Evolutionary conservation across 2,329 filamentous ascomycete genomes (phyloP).

Genomic region (Emmonsiellopsis sp.): DNA sequence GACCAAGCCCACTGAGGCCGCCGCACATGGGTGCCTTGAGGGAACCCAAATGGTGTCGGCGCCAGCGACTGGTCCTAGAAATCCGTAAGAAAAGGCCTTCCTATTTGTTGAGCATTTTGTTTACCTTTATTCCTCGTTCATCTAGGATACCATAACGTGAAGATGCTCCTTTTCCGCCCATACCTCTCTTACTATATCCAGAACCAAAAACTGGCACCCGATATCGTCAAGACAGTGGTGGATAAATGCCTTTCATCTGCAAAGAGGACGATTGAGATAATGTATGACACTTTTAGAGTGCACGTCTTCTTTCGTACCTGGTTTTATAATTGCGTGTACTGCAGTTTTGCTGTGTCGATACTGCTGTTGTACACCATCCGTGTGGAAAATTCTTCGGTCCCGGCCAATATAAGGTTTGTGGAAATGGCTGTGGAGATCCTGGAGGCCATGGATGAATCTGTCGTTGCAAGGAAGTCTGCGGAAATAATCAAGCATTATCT

Average conservation of each 20-base stretch:
- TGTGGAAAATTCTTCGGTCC: slow-evolving; percentile 20
- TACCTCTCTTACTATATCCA: slow-evolving; percentile 25
- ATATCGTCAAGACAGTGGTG: slow-evolving; percentile 22
- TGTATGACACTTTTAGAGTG: slow-evolving; percentile 30
- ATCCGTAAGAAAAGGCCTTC: slow-evolving; percentile 24
- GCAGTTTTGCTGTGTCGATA: slow-evolving; percentile 32
- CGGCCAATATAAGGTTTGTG: slow-evolving; percentile 21
- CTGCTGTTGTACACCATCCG: slow-evolving; percentile 28
- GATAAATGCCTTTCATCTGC: slow-evolving; percentile 32
- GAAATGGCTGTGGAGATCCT: slow-evolving; percentile 33
- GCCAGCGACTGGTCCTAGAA: slow-evolving; percentile 30
- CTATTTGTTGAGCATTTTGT: background rate
- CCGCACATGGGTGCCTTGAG: slow-evolving; percentile 20
- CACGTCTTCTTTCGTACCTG: slow-evolving; percentile 36
- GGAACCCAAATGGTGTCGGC: slow-evolving; percentile 30
- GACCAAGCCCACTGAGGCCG: slow-evolving; percentile 20
- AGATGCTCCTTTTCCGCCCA: slow-evolving; percentile 31
- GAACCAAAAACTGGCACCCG: slow-evolving; percentile 19
- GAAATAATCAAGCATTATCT: slow-evolving; percentile 28
- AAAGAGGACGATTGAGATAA: slow-evolving; percentile 30
- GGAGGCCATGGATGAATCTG: slow-evolving; percentile 35
- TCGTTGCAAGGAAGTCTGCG: slow-evolving; percentile 32
- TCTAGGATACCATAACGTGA: slow-evolving; percentile 32
- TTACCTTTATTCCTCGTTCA: background rate
- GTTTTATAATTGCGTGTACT: slow-evolving; percentile 36